A percentile compares a stretch with the other conserved stretches of the same genome.
phyloP scores from a whole-genome alignment of 176 grass and related monocot genomes.

The Rhynchospora pubera region DNA sequence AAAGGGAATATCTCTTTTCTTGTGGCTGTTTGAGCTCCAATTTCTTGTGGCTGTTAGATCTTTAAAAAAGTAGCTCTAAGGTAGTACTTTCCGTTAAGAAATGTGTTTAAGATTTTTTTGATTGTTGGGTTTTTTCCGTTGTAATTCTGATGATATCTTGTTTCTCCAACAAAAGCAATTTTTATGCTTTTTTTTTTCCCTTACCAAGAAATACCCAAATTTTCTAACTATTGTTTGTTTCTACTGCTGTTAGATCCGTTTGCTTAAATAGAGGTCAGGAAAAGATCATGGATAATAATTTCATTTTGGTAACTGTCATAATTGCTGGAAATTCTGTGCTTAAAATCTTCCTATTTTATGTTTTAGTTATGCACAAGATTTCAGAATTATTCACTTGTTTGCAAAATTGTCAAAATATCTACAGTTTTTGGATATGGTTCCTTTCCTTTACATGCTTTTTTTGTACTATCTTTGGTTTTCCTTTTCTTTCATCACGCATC shows the following conservation, averaged over 20 bases:
- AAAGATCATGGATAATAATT: background rate
- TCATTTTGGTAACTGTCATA: background rate
- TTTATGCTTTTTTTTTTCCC: too few relatives aligned
- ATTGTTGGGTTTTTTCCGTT: background rate
- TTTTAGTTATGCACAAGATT: background rate
- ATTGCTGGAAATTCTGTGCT: background rate
- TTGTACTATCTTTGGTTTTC: constrained; percentile 11
- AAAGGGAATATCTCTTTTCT: background rate
- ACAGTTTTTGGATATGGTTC: constrained; percentile 16
- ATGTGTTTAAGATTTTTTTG: background rate
- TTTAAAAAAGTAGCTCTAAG: background rate
- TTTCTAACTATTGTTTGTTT: background rate
- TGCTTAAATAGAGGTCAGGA: background rate
- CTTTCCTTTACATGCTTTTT: constrained; percentile 9
- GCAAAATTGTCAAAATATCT: constrained; percentile 10
- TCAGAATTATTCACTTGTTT: constrained; percentile 15
- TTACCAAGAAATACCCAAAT: too few relatives aligned
- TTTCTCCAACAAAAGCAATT: background rate
- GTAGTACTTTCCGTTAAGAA: background rate
- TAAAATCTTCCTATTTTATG: background rate
- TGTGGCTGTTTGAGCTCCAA: background rate
- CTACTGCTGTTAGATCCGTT: background rate
- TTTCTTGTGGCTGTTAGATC: constrained; percentile 5
- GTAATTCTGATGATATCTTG: background rate
- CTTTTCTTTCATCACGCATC: constrained; percentile 9